These are phyloP conservation scores for Trametes cingulata DNA, from an alignment of 768 basidiomycete species.

Conservation along the genomic window DNA sequence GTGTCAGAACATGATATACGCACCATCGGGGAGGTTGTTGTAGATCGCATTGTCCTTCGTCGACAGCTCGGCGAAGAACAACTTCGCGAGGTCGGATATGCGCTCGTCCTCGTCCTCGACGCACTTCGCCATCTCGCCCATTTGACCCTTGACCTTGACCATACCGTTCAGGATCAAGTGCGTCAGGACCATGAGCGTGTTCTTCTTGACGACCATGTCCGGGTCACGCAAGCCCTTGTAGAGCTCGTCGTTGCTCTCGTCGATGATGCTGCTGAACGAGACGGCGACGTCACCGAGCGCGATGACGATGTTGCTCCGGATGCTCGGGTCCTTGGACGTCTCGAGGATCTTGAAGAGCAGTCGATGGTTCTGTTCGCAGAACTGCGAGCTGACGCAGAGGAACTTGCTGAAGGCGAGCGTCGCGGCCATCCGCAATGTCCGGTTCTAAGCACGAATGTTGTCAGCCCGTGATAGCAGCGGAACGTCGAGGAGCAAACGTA, in stretches of 20 bases:
- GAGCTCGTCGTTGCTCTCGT: constrained; percentile 94
- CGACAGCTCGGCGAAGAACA: constrained; percentile 95
- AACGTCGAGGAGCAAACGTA: constrained; percentile 29
- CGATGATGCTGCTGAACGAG: constrained; percentile 95
- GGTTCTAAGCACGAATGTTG: constrained; percentile 55
- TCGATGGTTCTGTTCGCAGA: constrained; percentile 87
- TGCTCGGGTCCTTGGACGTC: constrained; percentile 84
- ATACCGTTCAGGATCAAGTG: constrained; percentile 97
- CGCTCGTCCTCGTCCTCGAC: constrained; percentile 86
- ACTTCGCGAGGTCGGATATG: constrained; percentile 91
- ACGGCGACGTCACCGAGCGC: constrained; percentile 97
- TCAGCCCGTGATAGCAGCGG: background rate
- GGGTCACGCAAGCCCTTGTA: constrained; percentile 92
- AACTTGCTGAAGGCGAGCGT: constrained; percentile 92
- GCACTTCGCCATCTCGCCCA: constrained; percentile 99
- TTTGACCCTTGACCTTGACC: constrained; percentile 99
- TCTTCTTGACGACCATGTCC: constrained; percentile 94
- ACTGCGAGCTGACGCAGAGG: constrained; percentile 91
- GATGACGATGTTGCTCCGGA: constrained; percentile 96
- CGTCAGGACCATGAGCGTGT: constrained; percentile 97
- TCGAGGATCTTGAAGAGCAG: constrained; percentile 94
- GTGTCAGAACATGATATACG: constrained; percentile 23
- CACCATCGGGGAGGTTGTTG: constrained; percentile 96
- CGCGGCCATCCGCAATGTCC: constrained; percentile 81
- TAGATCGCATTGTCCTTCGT: constrained; percentile 99